These are phyloP conservation scores for Leishmania turanica DNA, from an alignment of 208 protist species.

Conservation along the genomic window DNA sequence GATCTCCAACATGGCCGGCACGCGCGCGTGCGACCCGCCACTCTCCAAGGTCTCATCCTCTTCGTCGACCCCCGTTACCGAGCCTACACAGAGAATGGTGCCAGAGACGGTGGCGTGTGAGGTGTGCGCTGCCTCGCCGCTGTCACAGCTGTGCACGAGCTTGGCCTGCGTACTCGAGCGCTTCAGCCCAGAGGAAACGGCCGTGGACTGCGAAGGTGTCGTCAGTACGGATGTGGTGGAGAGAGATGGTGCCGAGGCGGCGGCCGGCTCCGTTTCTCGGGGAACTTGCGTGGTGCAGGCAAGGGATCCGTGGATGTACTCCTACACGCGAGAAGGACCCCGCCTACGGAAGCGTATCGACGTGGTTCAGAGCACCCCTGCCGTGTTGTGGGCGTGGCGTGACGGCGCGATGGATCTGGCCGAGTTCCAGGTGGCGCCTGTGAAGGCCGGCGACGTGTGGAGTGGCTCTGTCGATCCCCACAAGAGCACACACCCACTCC, in stretches of 20 bases:
- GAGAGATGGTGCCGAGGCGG: not conserved
- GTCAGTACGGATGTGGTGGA: not conserved
- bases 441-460: not conserved
- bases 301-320: slow-evolving; percentile 28
- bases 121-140: slow-evolving; percentile 19
- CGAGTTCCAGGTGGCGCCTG: slow-evolving; percentile 3
- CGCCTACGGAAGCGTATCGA: slow-evolving; percentile 58
- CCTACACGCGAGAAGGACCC: slow-evolving; percentile 45
- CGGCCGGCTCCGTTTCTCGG: not conserved
- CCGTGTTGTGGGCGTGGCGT: slow-evolving; percentile 58
- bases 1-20: slow-evolving; percentile 9
- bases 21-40: slow-evolving; percentile 1
- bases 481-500: slow-evolving; percentile 40
- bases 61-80: not conserved
- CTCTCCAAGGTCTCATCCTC: not conserved
- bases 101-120: slow-evolving; percentile 26
- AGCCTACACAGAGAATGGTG: not conserved
- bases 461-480: not conserved
- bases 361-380: slow-evolving; percentile 47
- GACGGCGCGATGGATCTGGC: slow-evolving; percentile 62
- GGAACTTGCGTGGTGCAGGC: not conserved
- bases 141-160: slow-evolving; percentile 27
- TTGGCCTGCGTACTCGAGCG: slow-evolving; percentile 28
- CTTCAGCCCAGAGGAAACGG: slow-evolving; percentile 12
- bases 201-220: not conserved